Base-by-base conservation (phyloP, 192 early-diverging fungal genomes). In the Coemansia sp. region DNA sequence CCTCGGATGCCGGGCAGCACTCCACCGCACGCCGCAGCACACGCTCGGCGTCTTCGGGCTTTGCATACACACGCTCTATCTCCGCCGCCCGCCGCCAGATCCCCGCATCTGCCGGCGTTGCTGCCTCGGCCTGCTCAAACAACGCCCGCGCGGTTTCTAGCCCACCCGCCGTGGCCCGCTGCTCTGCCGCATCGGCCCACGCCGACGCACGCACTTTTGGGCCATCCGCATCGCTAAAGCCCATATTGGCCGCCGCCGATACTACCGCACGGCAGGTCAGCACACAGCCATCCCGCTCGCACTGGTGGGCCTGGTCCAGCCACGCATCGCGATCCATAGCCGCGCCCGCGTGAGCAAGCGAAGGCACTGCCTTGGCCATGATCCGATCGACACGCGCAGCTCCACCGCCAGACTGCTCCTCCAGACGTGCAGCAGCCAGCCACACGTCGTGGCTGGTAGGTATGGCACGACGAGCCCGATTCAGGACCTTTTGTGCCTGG, bases 361-460 rank as follows among this genome's bases (percentile, higher is more conserved):
- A 60, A 4, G 77, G 67, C 13, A 93, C 88, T 5, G 89, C 93
- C 35, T 76, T 77, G 1, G 60, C 56, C 25, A 95, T 81, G 26
- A 96, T 78, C 14, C 48, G 82, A 9, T 82, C 76, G 5, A 91
- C 82, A 54, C 69, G 79, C 7, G 27, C 4, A 2, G 41, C 38
- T 3, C 29, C 38, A n/a, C 16, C 30, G 20, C 50, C 50, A 41
- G 87, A 83, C 37, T 89, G 79, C 64, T 96, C 93, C 56, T 93
- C 88, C 8, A 99, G 79, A 47, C 85, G 80, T 13, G 94, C 93
- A 18, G 89, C 96, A 2, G 89, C 82, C 19, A 99, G 85, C 92
- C 93, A 99, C 34, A 99, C 79, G 38, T 97, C 96, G 69, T 93
- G 89, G 41, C 82, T 85, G 0, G 91, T 90, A 13, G 92, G 92